Evolutionary conservation across 75 land plant species (phyloP).

Genomic region (Larix kaempferi): DNA sequence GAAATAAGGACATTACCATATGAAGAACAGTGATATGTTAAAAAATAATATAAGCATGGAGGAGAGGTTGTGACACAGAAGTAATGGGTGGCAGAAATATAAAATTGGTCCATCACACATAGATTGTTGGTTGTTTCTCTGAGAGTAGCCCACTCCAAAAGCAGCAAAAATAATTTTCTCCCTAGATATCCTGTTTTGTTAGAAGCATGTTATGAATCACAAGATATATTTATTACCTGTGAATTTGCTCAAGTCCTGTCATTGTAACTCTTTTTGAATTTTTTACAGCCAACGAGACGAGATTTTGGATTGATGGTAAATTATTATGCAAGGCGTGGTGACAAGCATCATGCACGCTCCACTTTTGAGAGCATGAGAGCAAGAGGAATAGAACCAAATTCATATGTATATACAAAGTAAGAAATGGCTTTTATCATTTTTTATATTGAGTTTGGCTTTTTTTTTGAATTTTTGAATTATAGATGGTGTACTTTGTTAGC

Average conservation of each 20-base stretch:
- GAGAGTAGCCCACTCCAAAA: neutral
- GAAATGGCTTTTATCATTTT: neutral
- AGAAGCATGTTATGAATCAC: neutral
- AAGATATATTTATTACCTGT: neutral
- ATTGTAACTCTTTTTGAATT: neutral
- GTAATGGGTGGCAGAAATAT: neutral
- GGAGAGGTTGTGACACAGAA: neutral
- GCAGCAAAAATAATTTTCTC: neutral
- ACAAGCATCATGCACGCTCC: conserved; percentile 90
- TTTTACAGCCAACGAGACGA: conserved; percentile 71
- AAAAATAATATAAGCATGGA: neutral
- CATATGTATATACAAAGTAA: conserved; percentile 87
- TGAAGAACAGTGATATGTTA: neutral
- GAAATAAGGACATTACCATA: neutral
- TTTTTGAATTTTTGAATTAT: neutral
- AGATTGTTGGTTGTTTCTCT: neutral
- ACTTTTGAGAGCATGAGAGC: conserved; percentile 94
- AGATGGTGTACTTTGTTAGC: neutral
- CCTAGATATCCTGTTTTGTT: neutral
- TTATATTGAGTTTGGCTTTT: neutral
- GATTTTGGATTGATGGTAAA: conserved; percentile 88
- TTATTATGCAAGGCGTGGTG: conserved; percentile 92
- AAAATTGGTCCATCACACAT: no score
- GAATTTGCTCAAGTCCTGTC: neutral
- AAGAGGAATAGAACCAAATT: conserved; percentile 79